These are phyloP conservation scores for Nicotiana tomentosiformis DNA, from an alignment of 257 asterid species.

Conservation along the genomic window DNA sequence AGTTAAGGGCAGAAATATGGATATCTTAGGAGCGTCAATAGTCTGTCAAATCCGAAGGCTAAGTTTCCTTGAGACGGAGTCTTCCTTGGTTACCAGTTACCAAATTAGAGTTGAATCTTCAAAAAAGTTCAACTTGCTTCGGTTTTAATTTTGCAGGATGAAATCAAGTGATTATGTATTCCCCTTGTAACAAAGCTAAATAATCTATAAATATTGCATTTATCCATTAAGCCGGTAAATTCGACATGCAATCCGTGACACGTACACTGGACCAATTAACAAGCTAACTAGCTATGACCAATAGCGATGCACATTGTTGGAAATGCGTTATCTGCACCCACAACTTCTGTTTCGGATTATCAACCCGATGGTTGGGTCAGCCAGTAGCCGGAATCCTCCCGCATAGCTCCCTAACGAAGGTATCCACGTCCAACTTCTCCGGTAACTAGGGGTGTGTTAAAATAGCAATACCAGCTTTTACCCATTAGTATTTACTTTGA, in stretches of 20 bases:
- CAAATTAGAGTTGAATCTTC: background rate
- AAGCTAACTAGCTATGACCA: background rate
- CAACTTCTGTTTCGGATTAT: background rate
- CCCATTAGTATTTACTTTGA: no score
- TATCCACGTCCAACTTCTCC: background rate
- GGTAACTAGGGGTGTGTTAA: background rate
- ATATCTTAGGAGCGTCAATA: no score
- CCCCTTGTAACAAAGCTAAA: no score
- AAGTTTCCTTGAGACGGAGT: background rate
- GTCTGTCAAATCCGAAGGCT: no score
- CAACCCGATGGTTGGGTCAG: background rate
- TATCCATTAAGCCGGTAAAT: no score
- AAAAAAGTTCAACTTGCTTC: background rate
- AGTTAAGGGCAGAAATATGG: no score
- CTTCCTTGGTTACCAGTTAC: background rate
- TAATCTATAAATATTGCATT: no score
- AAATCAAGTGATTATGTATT: background rate
- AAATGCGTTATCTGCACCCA: background rate
- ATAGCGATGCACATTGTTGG: background rate
- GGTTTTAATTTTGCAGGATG: background rate
- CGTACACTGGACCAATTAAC: background rate
- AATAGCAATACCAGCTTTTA: no score
- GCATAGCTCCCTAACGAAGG: slow-evolving; percentile 31
- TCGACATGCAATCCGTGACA: background rate
- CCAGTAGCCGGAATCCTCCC: slow-evolving; percentile 34